phyloP scores from a whole-genome alignment of 1,284 basidiomycete species.

The Leccinum pachyderme region DNA sequence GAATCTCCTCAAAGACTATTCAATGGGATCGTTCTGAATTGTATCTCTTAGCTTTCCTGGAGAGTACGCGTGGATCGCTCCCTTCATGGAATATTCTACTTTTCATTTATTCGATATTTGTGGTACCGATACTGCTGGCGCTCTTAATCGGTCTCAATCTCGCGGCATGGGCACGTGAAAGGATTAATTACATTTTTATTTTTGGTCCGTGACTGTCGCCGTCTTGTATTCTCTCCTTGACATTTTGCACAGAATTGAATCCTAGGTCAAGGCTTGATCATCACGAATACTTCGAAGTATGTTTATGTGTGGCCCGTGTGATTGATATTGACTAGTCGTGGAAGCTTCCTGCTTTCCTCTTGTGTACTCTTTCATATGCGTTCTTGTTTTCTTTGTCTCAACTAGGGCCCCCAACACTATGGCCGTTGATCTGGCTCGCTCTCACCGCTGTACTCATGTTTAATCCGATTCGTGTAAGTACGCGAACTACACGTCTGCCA shows the following conservation, averaged over 20 bases:
- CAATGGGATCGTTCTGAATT: not conserved
- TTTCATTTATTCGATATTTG: conserved; percentile 75
- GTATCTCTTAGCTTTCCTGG: conserved; percentile 51
- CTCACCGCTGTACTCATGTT: conserved; percentile 62
- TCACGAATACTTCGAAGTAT: conserved; percentile 80
- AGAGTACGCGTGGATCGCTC: conserved; percentile 54
- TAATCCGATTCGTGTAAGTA: conserved; percentile 74
- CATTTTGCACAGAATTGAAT: conserved; percentile 62
- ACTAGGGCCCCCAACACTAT: conserved; percentile 53
- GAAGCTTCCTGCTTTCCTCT: conserved; percentile 78
- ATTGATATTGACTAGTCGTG: not conserved
- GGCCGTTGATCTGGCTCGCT: conserved; percentile 86
- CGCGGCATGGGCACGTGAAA: conserved; percentile 69
- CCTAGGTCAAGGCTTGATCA: conserved; percentile 78
- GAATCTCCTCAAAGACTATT: conserved; percentile 16
- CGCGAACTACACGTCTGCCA: not conserved
- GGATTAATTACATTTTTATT: conserved; percentile 92
- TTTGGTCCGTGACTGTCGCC: conserved; percentile 55
- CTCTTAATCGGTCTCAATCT: conserved; percentile 83
- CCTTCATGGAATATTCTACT: conserved; percentile 77
- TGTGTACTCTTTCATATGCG: conserved; percentile 71
- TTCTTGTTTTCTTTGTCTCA: conserved; percentile 83
- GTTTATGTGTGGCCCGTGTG: conserved; percentile 7
- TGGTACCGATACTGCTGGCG: conserved; percentile 76
- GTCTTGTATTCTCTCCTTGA: not conserved